Evolutionary conservation across 2,329 filamentous ascomycete species (phyloP).

Genomic region (Alternaria conjuncta): DNA sequence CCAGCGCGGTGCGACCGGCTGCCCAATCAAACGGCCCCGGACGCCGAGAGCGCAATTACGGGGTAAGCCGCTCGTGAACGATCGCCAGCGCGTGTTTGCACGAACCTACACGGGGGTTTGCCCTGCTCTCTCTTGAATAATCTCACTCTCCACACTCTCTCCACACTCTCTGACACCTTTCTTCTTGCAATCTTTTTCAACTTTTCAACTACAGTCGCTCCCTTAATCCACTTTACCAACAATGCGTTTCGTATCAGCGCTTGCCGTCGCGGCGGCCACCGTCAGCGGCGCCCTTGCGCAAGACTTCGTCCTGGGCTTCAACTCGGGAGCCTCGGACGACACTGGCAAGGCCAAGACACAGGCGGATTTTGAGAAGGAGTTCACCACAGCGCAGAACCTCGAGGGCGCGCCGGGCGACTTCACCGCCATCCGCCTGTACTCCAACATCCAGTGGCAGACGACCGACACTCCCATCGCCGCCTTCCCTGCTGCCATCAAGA

Average conservation of each 20-base stretch:
- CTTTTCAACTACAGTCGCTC: slow-evolving; percentile 19
- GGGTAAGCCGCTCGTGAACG: slow-evolving; percentile 12
- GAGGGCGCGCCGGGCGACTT: slow-evolving; percentile 68
- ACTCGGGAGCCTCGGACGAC: slow-evolving; percentile 41
- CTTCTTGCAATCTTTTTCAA: slow-evolving; percentile 3
- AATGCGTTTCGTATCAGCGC: slow-evolving; percentile 31
- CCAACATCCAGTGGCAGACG: slow-evolving; percentile 72
- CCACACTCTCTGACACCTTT: not conserved
- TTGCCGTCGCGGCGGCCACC: slow-evolving; percentile 31
- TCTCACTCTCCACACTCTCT: not conserved
- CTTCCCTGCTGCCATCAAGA: slow-evolving; percentile 44
- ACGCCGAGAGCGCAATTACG: slow-evolving; percentile 10
- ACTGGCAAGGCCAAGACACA: slow-evolving; percentile 60
- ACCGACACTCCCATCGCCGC: slow-evolving; percentile 66
- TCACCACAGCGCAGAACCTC: slow-evolving; percentile 68
- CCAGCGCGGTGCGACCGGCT: not conserved
- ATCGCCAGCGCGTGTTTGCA: slow-evolving; percentile 13
- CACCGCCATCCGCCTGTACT: slow-evolving; percentile 73
- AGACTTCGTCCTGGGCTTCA: slow-evolving; percentile 41
- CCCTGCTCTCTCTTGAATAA: not conserved
- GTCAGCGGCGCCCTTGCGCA: slow-evolving; percentile 30
- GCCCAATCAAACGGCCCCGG: slow-evolving; percentile 4
- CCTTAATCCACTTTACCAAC: slow-evolving; percentile 6
- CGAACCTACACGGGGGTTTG: slow-evolving; percentile 8
- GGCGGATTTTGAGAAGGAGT: slow-evolving; percentile 72